A percentile compares a stretch with the other conserved stretches of the same genome.
Evolutionary conservation across 140 eudicot species (phyloP).

Genomic region (Senecio squalidus): DNA sequence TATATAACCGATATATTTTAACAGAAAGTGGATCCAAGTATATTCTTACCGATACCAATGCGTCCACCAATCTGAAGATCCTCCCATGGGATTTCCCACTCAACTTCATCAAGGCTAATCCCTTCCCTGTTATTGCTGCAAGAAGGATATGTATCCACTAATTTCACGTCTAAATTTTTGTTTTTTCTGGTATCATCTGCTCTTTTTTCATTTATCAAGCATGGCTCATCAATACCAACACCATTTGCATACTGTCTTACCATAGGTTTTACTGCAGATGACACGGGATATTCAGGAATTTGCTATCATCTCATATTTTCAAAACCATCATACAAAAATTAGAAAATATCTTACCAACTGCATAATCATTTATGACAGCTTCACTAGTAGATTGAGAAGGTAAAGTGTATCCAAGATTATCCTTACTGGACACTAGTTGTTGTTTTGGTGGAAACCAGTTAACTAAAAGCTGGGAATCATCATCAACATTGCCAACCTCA

Average conservation of each 20-base stretch:
- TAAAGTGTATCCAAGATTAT: conserved; percentile 3
- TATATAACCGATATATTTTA: background rate
- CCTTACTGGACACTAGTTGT: conserved; percentile 14
- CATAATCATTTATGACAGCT: conserved; percentile 21
- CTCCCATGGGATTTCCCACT: conserved; percentile 91
- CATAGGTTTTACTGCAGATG: conserved; percentile 22
- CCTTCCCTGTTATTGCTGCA: conserved; percentile 40
- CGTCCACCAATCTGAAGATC: conserved; percentile 90
- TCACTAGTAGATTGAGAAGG: conserved; percentile 23
- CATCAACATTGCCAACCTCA: conserved; percentile 24
- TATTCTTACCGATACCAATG: conserved; percentile 80
- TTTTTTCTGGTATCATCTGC: conserved; percentile 10
- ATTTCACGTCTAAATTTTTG: conserved; percentile 15
- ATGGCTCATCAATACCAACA: conserved; percentile 15
- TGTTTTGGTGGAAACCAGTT: conserved; percentile 12
- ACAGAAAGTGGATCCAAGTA: background rate
- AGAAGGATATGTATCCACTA: conserved; percentile 3
- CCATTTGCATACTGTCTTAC: conserved; percentile 14
- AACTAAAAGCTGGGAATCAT: conserved; percentile 7
- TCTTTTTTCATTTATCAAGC: conserved; percentile 11
- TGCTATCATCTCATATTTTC: background rate
- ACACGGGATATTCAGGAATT: conserved; percentile 7
- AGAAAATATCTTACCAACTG: conserved; percentile 9
- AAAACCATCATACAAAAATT: background rate
- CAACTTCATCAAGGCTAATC: conserved; percentile 62